Evolutionary conservation across 2,329 filamentous ascomycete species (phyloP).

Genomic region (Teratosphaeria viscida): DNA sequence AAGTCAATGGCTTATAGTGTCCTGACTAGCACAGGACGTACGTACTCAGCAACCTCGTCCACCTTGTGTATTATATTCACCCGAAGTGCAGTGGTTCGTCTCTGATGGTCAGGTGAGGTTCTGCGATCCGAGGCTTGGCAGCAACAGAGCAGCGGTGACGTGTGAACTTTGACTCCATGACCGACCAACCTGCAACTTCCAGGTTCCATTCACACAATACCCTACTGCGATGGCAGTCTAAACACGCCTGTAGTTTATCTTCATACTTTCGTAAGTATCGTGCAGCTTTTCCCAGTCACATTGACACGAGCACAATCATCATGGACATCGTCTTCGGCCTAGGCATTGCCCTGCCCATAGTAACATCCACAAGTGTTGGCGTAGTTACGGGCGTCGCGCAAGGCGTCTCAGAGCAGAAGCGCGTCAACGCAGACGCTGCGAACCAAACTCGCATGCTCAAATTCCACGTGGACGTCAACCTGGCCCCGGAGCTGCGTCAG

Average conservation of each 20-base stretch:
- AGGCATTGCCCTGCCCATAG: slow-evolving; percentile 23
- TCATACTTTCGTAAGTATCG: neutral
- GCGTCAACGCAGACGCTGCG: slow-evolving; percentile 39
- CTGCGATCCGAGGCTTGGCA: neutral
- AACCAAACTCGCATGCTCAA: slow-evolving; percentile 43
- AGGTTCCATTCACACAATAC: neutral
- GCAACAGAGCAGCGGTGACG: neutral
- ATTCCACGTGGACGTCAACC: slow-evolving; percentile 38
- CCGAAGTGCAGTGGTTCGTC: too few species aligned
- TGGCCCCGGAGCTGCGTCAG: slow-evolving; percentile 24
- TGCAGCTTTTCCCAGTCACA: neutral
- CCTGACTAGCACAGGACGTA: too few species aligned
- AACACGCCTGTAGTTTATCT: neutral
- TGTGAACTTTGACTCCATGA: neutral
- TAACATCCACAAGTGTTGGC: slow-evolving; percentile 34
- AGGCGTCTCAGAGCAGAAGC: slow-evolving; percentile 40
- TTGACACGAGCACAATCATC: neutral
- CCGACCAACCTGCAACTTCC: neutral
- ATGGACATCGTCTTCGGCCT: slow-evolving; percentile 27
- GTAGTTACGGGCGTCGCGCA: slow-evolving; percentile 42
- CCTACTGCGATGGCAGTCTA: neutral
- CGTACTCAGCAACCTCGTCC: too few species aligned
- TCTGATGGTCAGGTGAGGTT: neutral
- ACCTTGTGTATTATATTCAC: too few species aligned
- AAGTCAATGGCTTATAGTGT: too few species aligned